These are phyloP conservation scores for Hygrophoropsis aurantiaca DNA, from an alignment of 768 basidiomycete genomes.

Conservation along the genomic window DNA sequence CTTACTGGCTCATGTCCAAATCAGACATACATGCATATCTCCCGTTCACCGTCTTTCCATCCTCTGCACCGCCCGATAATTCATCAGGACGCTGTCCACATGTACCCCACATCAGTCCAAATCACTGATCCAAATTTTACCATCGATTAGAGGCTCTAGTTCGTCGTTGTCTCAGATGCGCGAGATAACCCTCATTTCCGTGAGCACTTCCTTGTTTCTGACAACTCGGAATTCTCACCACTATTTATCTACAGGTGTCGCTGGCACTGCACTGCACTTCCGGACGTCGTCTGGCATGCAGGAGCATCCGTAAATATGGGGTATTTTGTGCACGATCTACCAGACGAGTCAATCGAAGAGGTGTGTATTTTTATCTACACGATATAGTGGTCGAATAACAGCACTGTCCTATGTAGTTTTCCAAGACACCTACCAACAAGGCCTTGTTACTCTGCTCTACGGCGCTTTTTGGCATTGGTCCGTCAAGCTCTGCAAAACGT, in stretches of 20 bases:
- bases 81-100: no score
- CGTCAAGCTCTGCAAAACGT: conserved; percentile 37
- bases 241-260: conserved; percentile 28
- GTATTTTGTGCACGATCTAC: conserved; percentile 39
- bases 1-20: no score
- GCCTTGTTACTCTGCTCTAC: conserved; percentile 42
- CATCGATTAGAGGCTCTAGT: conserved; percentile 24
- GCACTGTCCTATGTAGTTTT: conserved; percentile 49
- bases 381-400: conserved; percentile 31
- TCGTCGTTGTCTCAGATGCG: conserved; percentile 19
- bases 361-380: conserved; percentile 15
- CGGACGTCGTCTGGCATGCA: conserved; percentile 31
- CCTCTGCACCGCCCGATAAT: no score
- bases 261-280: conserved; percentile 36
- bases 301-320: conserved; percentile 31
- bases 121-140: conserved; percentile 24
- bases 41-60: no score
- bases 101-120: conserved; percentile 18
- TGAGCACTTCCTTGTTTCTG: conserved; percentile 10
- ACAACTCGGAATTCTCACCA: no score
- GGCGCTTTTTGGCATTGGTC: conserved; percentile 44
- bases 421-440: conserved; percentile 44
- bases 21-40: no score
- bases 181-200: conserved; percentile 24
- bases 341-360: conserved; percentile 45